Conservation (phyloP, 2,329 filamentous ascomycete genomes). For the Fusarium albidum region DNA sequence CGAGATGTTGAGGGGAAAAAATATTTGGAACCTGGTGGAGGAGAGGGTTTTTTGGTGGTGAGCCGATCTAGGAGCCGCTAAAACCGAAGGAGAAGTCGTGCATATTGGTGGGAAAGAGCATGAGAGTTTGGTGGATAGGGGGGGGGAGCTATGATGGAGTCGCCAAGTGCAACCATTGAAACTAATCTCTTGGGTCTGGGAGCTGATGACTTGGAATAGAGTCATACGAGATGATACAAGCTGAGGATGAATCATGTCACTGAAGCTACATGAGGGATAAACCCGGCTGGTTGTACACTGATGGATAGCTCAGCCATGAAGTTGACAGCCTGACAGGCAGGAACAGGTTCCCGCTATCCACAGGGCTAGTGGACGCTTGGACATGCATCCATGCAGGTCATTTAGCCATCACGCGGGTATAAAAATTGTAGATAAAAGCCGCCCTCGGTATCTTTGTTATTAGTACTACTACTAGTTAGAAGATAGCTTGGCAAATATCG, state of each 20-base stretch:
- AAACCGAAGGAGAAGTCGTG: conserved; percentile 28
- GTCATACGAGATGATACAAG: no score
- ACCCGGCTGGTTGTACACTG: no score
- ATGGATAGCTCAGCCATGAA: no score
- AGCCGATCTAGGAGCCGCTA: conserved; percentile 37
- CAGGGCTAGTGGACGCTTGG: no score
- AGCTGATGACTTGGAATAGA: not conserved
- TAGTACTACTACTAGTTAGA: not conserved
- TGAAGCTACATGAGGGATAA: no score
- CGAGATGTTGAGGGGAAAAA: conserved; percentile 27
- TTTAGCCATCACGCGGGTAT: not conserved
- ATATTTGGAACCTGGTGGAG: conserved; percentile 12
- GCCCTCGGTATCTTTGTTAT: conserved; percentile 6
- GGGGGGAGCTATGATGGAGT: conserved; percentile 22
- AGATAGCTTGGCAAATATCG: conserved; percentile 11
- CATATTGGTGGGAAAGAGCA: conserved; percentile 6
- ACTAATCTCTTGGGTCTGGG: not conserved
- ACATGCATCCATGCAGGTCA: no score
- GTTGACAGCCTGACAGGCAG: no score
- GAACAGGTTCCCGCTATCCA: no score
- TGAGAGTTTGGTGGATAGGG: not conserved
- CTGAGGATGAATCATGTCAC: no score
- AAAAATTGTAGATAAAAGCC: conserved; percentile 11
- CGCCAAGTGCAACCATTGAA: conserved; percentile 17
- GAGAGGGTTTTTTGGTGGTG: conserved; percentile 21